A percentile compares a stretch with the other conserved stretches of the same genome.
phyloP scores from a whole-genome alignment of 305 asterid species.

The Plantago lanceolata region DNA sequence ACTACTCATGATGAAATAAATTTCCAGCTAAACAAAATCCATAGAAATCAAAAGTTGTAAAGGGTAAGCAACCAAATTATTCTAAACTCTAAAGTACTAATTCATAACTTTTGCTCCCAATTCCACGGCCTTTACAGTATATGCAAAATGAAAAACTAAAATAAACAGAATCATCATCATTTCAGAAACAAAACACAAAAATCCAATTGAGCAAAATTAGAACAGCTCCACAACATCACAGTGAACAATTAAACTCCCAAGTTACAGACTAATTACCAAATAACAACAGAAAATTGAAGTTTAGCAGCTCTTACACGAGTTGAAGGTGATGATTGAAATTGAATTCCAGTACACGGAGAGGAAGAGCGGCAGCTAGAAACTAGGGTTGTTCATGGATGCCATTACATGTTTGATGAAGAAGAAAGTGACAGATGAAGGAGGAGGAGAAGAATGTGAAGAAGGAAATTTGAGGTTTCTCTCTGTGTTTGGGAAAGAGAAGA shows the following conservation, averaged over 20 bases:
- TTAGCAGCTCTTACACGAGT: slow-evolving; percentile 37
- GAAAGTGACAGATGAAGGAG: slow-evolving; percentile 12
- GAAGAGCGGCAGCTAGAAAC: slow-evolving; percentile 57
- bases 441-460: slow-evolving; percentile 11
- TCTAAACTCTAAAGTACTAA: too few relatives aligned
- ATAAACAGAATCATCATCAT: not conserved
- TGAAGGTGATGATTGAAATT: not conserved
- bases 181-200: not conserved
- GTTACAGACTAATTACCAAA: slow-evolving; percentile 3
- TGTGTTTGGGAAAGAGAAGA: slow-evolving; percentile 21
- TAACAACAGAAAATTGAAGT: slow-evolving; percentile 17
- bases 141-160: not conserved
- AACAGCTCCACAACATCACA: not conserved
- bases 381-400: slow-evolving; percentile 52
- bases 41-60: too few relatives aligned
- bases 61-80: too few relatives aligned
- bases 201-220: not conserved
- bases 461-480: slow-evolving; percentile 22
- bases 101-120: not conserved
- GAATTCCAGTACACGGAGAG: slow-evolving; percentile 25
- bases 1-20: not conserved
- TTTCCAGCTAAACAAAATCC: not conserved
- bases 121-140: not conserved
- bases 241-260: slow-evolving; percentile 1
- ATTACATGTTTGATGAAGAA: slow-evolving; percentile 32